Evolutionary conservation across 2,329 filamentous ascomycete species (phyloP), one percentile per base, ranked within the genome.

Genomic region (Exutisphaerella laricina): DNA sequence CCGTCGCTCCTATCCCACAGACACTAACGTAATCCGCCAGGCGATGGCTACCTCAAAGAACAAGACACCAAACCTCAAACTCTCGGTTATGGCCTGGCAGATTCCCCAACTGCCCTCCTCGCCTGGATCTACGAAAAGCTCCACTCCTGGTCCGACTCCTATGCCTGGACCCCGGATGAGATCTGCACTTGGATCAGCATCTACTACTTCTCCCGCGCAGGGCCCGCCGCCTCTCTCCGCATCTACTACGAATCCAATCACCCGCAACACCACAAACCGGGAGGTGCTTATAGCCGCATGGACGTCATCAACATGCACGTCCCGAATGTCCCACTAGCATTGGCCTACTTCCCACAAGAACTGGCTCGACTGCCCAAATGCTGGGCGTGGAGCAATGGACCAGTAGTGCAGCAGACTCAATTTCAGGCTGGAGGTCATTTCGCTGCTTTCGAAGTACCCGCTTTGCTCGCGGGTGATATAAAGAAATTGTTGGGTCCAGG

Each of bases 391-490:
- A 45, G 41, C 32, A 37, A 45, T 17, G 41, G 41, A 13, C 41
- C 41, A 2, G 30, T 48, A 6, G 46, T 48, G 22, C 41, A 45
- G 41, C 41, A 45, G 46, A 48, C n/a, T 12, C 39, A 37, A 5
- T 44, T 41, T n/a, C 33, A 45, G 33, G 41, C 34, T 3, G 46
- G 46, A 26, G 46, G 46, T 1, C 46, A 48, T 37, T 46, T 46
- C 23, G 44, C 39, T 26, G 44, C 44, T 13, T 46, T 42, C 12
- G 44, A 46, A 8, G 44, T 46, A 13, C 44, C 44, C 2, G 44
- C 31, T 17, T 12, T 46, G 32, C 8, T 46, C 7, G 43, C 38
- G 12, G 43, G 38, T 4, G 43, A 46, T 38, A 29, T 46, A 17
- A 41, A 21, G n/a, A 46, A 41, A 25, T 12, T 46, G 16, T 41